A percentile compares a stretch with the other conserved stretches of the same genome.
phyloP scores from a whole-genome alignment of 805 yeast genomes.

The Wickerhamomyces mucosus region DNA sequence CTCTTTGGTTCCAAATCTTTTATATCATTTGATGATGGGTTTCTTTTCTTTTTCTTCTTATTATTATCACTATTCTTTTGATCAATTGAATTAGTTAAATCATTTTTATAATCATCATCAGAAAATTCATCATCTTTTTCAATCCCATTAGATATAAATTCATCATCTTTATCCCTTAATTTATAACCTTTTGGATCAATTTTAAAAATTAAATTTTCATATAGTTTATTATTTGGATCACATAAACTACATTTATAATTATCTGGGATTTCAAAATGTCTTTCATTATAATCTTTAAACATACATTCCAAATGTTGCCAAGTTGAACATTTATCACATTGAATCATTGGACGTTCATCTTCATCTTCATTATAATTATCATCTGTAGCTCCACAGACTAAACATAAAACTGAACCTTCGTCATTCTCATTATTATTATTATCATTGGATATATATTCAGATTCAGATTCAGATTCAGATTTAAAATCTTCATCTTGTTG shows the following conservation, averaged over 20 bases:
- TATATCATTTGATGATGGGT: background rate
- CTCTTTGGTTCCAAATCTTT: background rate
- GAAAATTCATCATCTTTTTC: background rate
- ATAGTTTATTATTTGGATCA: slow-evolving; percentile 25
- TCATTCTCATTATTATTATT: slow-evolving; percentile 13
- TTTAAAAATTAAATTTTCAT: slow-evolving; percentile 23
- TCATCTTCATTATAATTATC: slow-evolving; percentile 48
- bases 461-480: slow-evolving; percentile 22
- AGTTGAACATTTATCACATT: slow-evolving; percentile 55
- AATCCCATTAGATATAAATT: too few species aligned
- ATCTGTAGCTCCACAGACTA: slow-evolving; percentile 52
- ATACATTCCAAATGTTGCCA: slow-evolving; percentile 69
- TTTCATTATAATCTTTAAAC: slow-evolving; percentile 24
- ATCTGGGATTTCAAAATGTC: slow-evolving; percentile 32
- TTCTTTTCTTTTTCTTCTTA: background rate
- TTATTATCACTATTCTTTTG: too few species aligned
- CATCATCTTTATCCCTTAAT: too few species aligned
- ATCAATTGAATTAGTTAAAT: background rate
- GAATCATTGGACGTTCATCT: slow-evolving; percentile 51
- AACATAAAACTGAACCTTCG: slow-evolving; percentile 38
- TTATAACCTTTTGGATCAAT: too few species aligned
- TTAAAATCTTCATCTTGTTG: slow-evolving; percentile 19
- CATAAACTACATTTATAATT: slow-evolving; percentile 48
- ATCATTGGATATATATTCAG: slow-evolving; percentile 8
- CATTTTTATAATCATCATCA: background rate